Conservation (phyloP, 306 rosid species). For the Cercis canadensis region DNA sequence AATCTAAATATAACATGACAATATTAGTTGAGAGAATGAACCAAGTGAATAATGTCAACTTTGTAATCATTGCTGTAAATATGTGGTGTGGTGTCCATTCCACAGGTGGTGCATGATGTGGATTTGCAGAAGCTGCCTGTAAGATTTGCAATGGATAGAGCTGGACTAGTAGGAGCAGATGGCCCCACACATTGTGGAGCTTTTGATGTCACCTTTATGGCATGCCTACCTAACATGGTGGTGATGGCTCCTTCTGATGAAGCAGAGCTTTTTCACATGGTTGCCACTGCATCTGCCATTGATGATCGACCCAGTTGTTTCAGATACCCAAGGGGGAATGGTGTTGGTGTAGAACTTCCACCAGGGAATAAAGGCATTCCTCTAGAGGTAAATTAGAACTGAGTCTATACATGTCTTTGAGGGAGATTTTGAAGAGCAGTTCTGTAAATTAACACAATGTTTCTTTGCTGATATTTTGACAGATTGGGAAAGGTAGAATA, state of each 20-base stretch:
- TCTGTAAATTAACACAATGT: slow-evolving; percentile 24
- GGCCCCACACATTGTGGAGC: slow-evolving; percentile 93
- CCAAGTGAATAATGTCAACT: slow-evolving; percentile 1
- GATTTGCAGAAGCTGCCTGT: slow-evolving; percentile 94
- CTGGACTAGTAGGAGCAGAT: slow-evolving; percentile 97
- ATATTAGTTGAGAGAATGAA: slow-evolving; percentile 1
- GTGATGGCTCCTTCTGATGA: slow-evolving; percentile 99
- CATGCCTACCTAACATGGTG: slow-evolving; percentile 99
- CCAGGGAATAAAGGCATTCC: slow-evolving; percentile 85
- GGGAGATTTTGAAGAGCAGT: slow-evolving; percentile 5
- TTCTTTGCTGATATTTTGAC: slow-evolving; percentile 41
- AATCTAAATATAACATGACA: slow-evolving; percentile 27
- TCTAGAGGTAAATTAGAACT: slow-evolving; percentile 49
- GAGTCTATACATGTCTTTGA: slow-evolving; percentile 1
- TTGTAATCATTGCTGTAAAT: slow-evolving; percentile 19
- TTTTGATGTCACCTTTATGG: slow-evolving; percentile 96
- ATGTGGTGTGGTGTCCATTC: slow-evolving; percentile 28
- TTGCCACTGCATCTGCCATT: slow-evolving; percentile 93
- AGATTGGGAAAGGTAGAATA: slow-evolving; percentile 83
- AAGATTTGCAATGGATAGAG: slow-evolving; percentile 98
- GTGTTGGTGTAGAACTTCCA: slow-evolving; percentile 79
- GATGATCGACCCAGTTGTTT: slow-evolving; percentile 95
- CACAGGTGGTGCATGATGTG: slow-evolving; percentile 95
- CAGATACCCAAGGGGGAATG: slow-evolving; percentile 94
- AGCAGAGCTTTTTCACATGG: slow-evolving; percentile 94